Base-by-base conservation (phyloP, 345 rosid genomes). In the Eucalyptus globulus region DNA sequence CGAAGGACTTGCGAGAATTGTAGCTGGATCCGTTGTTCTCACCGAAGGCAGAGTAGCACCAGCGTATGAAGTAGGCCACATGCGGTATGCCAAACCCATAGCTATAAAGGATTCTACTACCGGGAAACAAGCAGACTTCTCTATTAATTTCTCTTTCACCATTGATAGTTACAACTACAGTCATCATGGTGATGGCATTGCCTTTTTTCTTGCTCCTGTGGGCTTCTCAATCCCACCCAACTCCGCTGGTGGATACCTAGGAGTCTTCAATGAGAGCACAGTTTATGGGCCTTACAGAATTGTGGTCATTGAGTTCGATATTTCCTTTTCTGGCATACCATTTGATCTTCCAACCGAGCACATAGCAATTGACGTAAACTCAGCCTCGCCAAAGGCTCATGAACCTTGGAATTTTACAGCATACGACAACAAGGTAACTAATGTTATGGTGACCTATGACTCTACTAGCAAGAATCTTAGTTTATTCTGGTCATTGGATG, bases 151-250 rank as follows among this genome's bases (percentile, higher is more conserved):
- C 5, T 29, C 72, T 27, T 29, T 62, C 34, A 62, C 72, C 10
- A 62, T 62, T 14, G 14, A n/a, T 14, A 1, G 10, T 29, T 2
- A 0, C 4, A 14, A 29, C 17, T 7, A n/a, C 10, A 7, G 0
- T 29, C 3, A 2, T 14, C 8, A 2, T 14, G 15, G 34, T 7
- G 72, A 65, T 7, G 5, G 72, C 72, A 65, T 29, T n/a, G 72
- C 10, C 37, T 29, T 29, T n/a, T 65, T 62, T 14, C 72, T 65
- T 65, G 72, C 72, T 65, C 72, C 19, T 65, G 17, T 65, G n/a
- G 19, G 2, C 72, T 65, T 65, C 37, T 29, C 37, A 65, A 65
- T 65, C 72, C 72, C 72, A 14, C 72, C 72, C 34, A 65, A 65
- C 72, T 65, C 37, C 1, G 5, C 17, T 3, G 37, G 19, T 65